Percentiles rank a stretch among this genome's conserved stretches.
Conservation (phyloP, 2,329 filamentous ascomycete genomes). For the Penicillium sp. region DNA sequence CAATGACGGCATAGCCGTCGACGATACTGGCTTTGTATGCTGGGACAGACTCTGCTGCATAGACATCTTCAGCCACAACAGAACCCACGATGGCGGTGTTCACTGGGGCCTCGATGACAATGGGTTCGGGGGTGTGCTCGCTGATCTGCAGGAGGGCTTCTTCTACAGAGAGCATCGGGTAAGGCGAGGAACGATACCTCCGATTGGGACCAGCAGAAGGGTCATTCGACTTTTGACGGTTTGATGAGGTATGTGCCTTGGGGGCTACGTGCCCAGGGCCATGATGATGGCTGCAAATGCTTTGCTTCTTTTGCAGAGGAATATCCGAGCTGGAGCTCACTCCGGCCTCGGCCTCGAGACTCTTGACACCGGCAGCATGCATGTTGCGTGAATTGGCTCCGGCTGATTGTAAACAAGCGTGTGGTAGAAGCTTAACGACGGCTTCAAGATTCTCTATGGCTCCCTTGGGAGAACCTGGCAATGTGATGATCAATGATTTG, state of each 20-base stretch:
- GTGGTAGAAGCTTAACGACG: constrained; percentile 85
- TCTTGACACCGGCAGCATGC: constrained; percentile 80
- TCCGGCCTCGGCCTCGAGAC: constrained; percentile 82
- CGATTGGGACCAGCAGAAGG: constrained; percentile 64
- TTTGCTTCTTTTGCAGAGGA: constrained; percentile 45
- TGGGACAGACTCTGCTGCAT: constrained; percentile 79
- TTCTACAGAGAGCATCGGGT: constrained; percentile 85
- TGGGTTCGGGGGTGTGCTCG: constrained; percentile 70
- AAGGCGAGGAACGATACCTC: constrained; percentile 83
- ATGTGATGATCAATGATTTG: constrained; percentile 79
- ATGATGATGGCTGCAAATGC: constrained; percentile 63
- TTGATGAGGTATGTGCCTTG: constrained; percentile 71
- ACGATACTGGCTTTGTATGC: constrained; percentile 96
- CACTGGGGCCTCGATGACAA: constrained; percentile 63
- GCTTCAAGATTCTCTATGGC: constrained; percentile 91
- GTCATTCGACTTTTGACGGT: constrained; percentile 63
- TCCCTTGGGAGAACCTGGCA: constrained; percentile 94
- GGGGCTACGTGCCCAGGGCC: constrained; percentile 66
- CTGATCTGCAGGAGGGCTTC: constrained; percentile 76
- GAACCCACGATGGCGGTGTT: constrained; percentile 70
- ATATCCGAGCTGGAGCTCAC: constrained; percentile 41
- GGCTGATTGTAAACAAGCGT: constrained; percentile 89
- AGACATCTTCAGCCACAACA: constrained; percentile 82
- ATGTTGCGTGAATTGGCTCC: constrained; percentile 79
- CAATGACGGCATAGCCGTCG: constrained; percentile 89